Base-by-base conservation (phyloP, 139 green algal genomes). In the Chlorella sp. region DNA sequence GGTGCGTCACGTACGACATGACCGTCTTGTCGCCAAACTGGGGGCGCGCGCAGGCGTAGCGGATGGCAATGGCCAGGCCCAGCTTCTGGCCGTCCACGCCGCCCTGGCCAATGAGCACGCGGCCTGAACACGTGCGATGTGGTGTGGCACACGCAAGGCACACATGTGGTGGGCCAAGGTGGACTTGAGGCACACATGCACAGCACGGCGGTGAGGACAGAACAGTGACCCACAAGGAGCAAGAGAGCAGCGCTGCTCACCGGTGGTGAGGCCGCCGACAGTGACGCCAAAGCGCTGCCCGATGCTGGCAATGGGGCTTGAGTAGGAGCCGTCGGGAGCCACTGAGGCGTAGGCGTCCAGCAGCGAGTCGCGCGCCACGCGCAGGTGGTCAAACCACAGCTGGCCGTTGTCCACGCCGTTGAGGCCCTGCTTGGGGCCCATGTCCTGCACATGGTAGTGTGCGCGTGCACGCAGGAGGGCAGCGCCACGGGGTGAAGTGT, bases 381-480 rank as follows among this genome's bases (percentile, higher is more conserved):
- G 74, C 55, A 95, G 84, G 71, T 86, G 73, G 67, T 91, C 74
- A 72, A 96, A 95, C 63, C 80, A 87, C 24, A 98, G 85, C 85
- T 94, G 73, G 27, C 92, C 92, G 71, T 97, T 97, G 82, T 97
- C 92, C 32, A 97, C 91, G 2, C 92, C 92, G 68, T 94, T 94
- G 35, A 96, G 73, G 31, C 90, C 90, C 86, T 95, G 92, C 82
- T 98, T 97, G 80, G 95, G 91, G 2, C 91, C 91, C 85, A 93
- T 93, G 77, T 94, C 91, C 72, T 91, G 64, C 32, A n/a, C 31
- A 60, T 17, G 17, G 42, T 10, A 55, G n/a, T n/a, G n/a, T n/a
- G n/a, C n/a, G n/a, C n/a, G n/a, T n/a, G n/a, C n/a, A n/a, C n/a
- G n/a, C n/a, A n/a, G n/a, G n/a, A n/a, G n/a, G n/a, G n/a, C n/a